Conservation (phyloP, 2,329 filamentous ascomycete genomes). For the Canariomyces notabilis region DNA sequence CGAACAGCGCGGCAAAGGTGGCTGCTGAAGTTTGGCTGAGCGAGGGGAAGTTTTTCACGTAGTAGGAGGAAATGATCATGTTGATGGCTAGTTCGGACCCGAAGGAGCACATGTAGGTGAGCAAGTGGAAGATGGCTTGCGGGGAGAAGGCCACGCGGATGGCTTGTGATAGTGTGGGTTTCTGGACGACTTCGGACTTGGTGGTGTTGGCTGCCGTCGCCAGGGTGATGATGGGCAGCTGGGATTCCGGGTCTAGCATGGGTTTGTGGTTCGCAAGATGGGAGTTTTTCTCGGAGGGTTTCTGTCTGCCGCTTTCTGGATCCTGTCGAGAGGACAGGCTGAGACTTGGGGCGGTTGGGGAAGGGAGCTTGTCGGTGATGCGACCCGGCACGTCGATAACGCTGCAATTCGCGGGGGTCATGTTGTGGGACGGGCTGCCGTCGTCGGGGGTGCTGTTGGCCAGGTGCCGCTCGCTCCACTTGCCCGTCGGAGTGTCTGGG, state of each 20-base stretch:
- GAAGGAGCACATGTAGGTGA: constrained; percentile 60
- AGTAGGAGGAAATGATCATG: constrained; percentile 54
- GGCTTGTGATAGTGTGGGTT: constrained; percentile 50
- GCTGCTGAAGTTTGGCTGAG: constrained; percentile 52
- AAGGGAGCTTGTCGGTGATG: constrained; percentile 40
- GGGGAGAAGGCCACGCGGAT: constrained; percentile 43
- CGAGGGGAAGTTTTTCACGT: constrained; percentile 54
- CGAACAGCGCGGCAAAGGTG: constrained; percentile 67
- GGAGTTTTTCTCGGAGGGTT: too few species aligned
- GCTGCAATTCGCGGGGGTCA: constrained; percentile 26
- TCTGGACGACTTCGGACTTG: constrained; percentile 44
- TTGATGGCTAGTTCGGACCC: constrained; percentile 60
- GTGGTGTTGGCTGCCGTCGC: not conserved
- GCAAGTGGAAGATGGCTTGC: constrained; percentile 51
- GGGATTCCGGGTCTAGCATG: constrained; percentile 39
- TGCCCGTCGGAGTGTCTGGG: constrained; percentile 76
- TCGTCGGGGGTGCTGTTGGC: constrained; percentile 45
- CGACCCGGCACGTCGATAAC: constrained; percentile 49
- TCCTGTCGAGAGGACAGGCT: constrained; percentile 37
- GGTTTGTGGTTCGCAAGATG: too few species aligned
- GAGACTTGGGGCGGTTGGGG: constrained; percentile 18
- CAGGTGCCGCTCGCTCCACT: constrained; percentile 68
- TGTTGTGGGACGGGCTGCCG: constrained; percentile 42
- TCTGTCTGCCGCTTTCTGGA: too few species aligned
- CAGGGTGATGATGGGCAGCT: constrained; percentile 31